These are phyloP conservation scores for Anisodus tanguticus DNA, from an alignment of 257 asterid genomes.

Conservation along the genomic window DNA sequence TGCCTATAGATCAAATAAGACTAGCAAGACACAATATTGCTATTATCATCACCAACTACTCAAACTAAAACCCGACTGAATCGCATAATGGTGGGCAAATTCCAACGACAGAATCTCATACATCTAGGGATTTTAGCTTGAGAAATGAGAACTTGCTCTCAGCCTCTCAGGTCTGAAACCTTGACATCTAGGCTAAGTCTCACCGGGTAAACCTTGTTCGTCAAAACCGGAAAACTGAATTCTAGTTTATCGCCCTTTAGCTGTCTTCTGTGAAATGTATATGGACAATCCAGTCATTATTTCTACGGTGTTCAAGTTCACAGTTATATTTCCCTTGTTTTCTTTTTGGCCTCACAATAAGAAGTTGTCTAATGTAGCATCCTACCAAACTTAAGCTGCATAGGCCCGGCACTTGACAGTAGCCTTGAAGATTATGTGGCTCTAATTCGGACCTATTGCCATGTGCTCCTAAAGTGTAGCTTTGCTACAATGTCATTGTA, in stretches of 20 bases:
- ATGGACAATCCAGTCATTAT: conserved; percentile 9
- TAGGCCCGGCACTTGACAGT: not conserved
- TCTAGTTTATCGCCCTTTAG: not conserved
- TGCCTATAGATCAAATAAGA: not conserved
- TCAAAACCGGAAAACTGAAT: not conserved
- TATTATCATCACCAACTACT: not conserved
- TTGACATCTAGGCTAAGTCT: conserved; percentile 14
- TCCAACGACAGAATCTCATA: not conserved
- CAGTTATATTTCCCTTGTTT: not conserved
- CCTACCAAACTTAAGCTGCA: not conserved
- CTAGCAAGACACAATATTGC: not conserved
- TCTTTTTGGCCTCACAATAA: conserved; percentile 5
- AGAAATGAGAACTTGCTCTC: not conserved
- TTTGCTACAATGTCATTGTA: conserved; percentile 11
- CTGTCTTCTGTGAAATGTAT: not conserved
- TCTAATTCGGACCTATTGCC: not conserved
- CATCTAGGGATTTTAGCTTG: not conserved
- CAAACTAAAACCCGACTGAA: not conserved
- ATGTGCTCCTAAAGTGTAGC: not conserved
- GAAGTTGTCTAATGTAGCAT: not conserved
- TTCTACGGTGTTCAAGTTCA: not conserved
- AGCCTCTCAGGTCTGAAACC: not conserved
- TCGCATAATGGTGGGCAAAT: not conserved
- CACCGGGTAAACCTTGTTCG: not conserved
- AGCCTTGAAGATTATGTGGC: conserved; percentile 2